Conservation (phyloP, 2,329 filamentous ascomycete genomes). For the Myriosclerotinia curreyana region DNA sequence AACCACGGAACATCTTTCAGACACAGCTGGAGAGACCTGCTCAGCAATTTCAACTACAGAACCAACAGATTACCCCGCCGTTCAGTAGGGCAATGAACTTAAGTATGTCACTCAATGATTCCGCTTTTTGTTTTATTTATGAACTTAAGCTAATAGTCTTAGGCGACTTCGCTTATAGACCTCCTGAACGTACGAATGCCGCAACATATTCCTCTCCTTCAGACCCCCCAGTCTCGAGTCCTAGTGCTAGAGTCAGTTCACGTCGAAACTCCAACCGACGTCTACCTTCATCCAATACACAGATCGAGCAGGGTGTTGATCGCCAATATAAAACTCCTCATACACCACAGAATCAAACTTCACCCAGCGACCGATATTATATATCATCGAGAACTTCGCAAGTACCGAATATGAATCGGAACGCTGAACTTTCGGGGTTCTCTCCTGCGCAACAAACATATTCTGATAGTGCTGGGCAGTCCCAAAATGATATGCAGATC, state of each 20-base stretch:
- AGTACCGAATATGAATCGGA: constrained; percentile 4
- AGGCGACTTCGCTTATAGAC: constrained; percentile 31
- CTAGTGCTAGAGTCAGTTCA: constrained; percentile 32
- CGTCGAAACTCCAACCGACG: constrained; percentile 29
- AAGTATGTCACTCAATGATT: constrained; percentile 25
- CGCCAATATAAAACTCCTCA: constrained; percentile 1
- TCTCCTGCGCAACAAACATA: background rate
- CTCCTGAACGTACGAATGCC: constrained; percentile 20
- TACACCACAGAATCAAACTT: constrained; percentile 17
- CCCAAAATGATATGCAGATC: constrained; percentile 17
- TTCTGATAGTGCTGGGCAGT: background rate
- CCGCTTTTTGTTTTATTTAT: background rate
- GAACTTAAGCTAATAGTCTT: constrained; percentile 25
- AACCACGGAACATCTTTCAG: constrained; percentile 24
- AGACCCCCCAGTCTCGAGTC: constrained; percentile 32
- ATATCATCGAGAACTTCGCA: background rate
- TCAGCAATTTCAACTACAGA: constrained; percentile 31
- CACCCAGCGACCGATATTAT: constrained; percentile 1
- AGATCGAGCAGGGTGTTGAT: background rate
- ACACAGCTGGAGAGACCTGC: constrained; percentile 23
- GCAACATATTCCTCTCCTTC: constrained; percentile 30
- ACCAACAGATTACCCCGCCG: constrained; percentile 35
- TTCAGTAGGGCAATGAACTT: constrained; percentile 26
- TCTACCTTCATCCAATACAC: background rate
- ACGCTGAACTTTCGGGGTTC: background rate